phyloP scores from a whole-genome alignment of 2,329 filamentous ascomycete genomes.

The Fusarium decemcellulare region DNA sequence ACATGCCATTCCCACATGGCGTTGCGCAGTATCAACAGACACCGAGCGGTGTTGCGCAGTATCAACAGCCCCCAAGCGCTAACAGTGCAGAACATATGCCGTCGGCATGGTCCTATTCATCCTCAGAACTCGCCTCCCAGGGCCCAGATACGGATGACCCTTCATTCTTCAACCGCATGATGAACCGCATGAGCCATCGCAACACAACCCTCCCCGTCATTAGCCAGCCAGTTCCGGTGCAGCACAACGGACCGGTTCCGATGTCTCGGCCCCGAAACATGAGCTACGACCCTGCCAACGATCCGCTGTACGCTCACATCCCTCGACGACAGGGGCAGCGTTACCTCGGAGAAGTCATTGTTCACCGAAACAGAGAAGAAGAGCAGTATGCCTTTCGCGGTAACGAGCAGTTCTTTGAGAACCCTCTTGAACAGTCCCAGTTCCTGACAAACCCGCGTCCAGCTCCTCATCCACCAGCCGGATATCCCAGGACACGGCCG shows the following conservation, averaged over 20 bases:
- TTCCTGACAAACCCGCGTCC: constrained; percentile 3
- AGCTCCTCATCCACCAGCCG: neutral
- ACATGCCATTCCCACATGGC: no score
- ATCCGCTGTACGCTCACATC: constrained; percentile 36
- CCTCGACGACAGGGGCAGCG: constrained; percentile 14
- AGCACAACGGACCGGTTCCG: no score
- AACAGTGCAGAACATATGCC: no score
- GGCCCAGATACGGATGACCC: neutral
- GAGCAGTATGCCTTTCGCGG: neutral
- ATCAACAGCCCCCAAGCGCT: no score
- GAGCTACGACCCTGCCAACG: constrained; percentile 33
- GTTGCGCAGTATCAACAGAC: no score
- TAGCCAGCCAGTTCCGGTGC: no score
- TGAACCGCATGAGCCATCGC: neutral
- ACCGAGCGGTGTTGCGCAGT: no score
- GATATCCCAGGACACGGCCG: no score
- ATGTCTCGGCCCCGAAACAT: neutral
- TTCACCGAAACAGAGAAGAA: constrained; percentile 12
- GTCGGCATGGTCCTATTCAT: no score
- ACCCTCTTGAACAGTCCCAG: neutral
- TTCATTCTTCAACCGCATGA: neutral
- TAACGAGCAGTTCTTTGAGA: neutral
- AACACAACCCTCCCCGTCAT: neutral
- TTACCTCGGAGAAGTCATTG: constrained; percentile 25
- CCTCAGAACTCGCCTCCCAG: no score